A percentile compares a stretch with the other conserved stretches of the same genome.
phyloP scores from a whole-genome alignment of 2,329 filamentous ascomycete species.

The Fusarium piperis region DNA sequence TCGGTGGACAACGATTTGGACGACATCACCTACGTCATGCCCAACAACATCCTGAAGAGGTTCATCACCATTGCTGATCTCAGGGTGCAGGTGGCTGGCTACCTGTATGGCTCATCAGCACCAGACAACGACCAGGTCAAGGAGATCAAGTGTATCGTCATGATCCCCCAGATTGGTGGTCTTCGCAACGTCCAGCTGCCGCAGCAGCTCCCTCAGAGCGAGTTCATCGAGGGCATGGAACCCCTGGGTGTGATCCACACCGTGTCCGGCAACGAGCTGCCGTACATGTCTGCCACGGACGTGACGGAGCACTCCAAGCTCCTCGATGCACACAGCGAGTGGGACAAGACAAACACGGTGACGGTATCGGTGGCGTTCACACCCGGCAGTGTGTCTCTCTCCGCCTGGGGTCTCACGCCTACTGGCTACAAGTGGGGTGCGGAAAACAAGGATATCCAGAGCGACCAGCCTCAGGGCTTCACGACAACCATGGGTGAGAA shows the following conservation, averaged over 20 bases:
- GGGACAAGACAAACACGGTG: constrained; percentile 85
- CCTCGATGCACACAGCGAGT: constrained; percentile 76
- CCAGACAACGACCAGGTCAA: constrained; percentile 97
- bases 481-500: constrained; percentile 93
- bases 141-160: constrained; percentile 95
- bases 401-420: constrained; percentile 92
- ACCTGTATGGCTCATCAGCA: constrained; percentile 91
- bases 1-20: constrained; percentile 93
- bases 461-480: constrained; percentile 95
- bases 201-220: constrained; percentile 89
- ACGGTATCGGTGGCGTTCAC: constrained; percentile 98
- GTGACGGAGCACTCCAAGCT: constrained; percentile 93
- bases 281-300: constrained; percentile 95
- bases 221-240: constrained; percentile 86
- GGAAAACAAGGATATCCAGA: constrained; percentile 92
- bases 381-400: constrained; percentile 92
- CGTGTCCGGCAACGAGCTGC: constrained; percentile 90
- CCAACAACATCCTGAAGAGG: constrained; percentile 97
- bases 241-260: constrained; percentile 96
- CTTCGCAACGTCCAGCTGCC: constrained; percentile 92
- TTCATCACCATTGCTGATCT: constrained; percentile 98
- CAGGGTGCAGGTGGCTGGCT: constrained; percentile 94
- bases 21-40: constrained; percentile 96
- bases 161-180: constrained; percentile 96
- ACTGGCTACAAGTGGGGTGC: constrained; percentile 96